Percentiles rank a stretch among this genome's conserved stretches.
These are phyloP conservation scores for Septoria linicola DNA, from an alignment of 2,329 filamentous ascomycete genomes.

Conservation along the genomic window DNA sequence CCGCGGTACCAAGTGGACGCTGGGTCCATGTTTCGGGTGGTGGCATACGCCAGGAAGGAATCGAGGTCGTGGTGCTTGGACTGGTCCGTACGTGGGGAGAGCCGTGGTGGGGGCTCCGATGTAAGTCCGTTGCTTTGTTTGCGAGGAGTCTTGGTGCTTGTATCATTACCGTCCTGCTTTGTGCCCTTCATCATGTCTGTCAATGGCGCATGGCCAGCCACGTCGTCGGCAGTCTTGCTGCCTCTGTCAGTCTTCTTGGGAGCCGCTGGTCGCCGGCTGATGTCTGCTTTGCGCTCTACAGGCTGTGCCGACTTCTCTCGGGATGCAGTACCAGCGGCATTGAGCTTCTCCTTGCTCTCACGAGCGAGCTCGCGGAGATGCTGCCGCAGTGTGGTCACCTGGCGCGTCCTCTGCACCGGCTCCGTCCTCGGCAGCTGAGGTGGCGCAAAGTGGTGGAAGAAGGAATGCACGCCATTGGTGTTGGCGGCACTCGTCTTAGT, in stretches of 20 bases:
- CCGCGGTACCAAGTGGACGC: conserved; percentile 65
- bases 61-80: conserved; percentile 60
- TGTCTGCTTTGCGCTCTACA: too few species aligned
- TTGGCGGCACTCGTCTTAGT: neutral
- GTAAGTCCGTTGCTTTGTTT: neutral
- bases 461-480: conserved; percentile 2
- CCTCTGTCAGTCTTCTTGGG: too few species aligned
- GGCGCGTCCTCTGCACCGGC: neutral
- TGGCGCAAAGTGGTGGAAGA: conserved; percentile 5
- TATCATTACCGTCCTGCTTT: neutral
- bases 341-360: neutral
- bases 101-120: neutral
- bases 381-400: neutral
- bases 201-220: too few species aligned
- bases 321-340: neutral
- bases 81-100: conserved; percentile 3
- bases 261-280: too few species aligned
- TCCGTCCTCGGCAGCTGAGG: neutral
- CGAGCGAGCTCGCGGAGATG: conserved; percentile 1
- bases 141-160: neutral
- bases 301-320: too few species aligned
- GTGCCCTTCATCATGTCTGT: too few species aligned
- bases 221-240: too few species aligned
- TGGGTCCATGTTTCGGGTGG: conserved; percentile 55
- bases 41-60: conserved; percentile 65